Base-by-base conservation (phyloP, 257 asterid species). In the Buddleja alternifolia region DNA sequence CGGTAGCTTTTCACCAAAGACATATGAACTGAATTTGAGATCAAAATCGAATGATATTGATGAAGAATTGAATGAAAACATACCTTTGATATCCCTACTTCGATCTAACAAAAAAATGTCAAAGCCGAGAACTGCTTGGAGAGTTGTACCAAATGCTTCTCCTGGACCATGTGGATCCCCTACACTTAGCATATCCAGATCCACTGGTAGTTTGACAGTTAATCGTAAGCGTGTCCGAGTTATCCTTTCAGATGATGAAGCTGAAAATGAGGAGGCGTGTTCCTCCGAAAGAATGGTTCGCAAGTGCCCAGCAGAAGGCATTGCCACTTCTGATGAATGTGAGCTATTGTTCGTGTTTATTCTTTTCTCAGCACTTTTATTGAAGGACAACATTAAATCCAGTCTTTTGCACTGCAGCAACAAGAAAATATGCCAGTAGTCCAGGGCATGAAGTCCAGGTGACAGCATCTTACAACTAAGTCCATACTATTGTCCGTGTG, bases 191-290 rank as follows among this genome's bases (percentile, higher is more conserved):
- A 52, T 74, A 21, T 84, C 88, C 32, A 78, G 76, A 66, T 82
- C 96, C 71, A 48, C 81, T 64, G 84, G 76, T 72, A 76, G 87
- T 77, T 81, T 74, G 65, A 75, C 85, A 47, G 80, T 79, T 60
- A 80, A 80, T 32, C 84, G 86, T 69, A 94, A 94, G 70, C 97
- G 97, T 74, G 74, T 62, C n/a, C 93, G 90, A n/a, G 69, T 85
- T 73, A 73, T 94, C 72, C 85, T 94, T 50, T 89, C 96, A 70
- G 97, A 94, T 72, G 97, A 82, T 77, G 97, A 92, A 74, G 73
- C 61, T 71, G 94, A 84, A 73, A 63, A 61, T 48, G 79, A 73
- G 32, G 89, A 86, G 53, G 81, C 75, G 14, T 54, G 59, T 63
- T 60, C 71, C 67, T 75, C 85, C 15, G 77, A 66, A 54, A 75